phyloP scores from a whole-genome alignment of 2,329 filamentous ascomycete species.

The Fusarium sp. region DNA sequence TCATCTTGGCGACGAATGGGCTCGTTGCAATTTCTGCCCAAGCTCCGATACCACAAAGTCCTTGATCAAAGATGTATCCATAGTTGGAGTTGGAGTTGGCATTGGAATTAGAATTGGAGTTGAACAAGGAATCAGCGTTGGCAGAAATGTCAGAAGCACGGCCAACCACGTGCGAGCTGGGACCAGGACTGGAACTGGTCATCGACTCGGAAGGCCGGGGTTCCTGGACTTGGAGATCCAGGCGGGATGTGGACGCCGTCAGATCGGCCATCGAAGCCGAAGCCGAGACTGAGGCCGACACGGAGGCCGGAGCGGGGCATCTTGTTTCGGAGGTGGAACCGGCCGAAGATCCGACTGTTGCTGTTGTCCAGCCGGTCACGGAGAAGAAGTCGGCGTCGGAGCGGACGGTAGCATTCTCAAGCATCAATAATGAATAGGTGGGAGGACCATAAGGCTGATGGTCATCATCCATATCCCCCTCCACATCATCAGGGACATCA shows the following conservation, averaged over 20 bases:
- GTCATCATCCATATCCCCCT: background rate
- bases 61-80: conserved; percentile 7
- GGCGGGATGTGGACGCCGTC: conserved; percentile 23
- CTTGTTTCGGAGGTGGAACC: conserved; percentile 30
- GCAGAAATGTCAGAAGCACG: conserved; percentile 22
- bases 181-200: conserved; percentile 7
- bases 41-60: conserved; percentile 36
- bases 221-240: conserved; percentile 26
- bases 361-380: conserved; percentile 29
- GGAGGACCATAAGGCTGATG: conserved; percentile 14
- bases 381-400: conserved; percentile 21
- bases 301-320: conserved; percentile 29
- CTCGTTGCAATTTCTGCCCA: conserved; percentile 37
- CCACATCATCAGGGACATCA: background rate
- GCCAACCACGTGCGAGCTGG: conserved; percentile 12
- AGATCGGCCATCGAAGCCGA: conserved; percentile 19
- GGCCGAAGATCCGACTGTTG: background rate
- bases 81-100: conserved; percentile 1
- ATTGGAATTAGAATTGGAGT: background rate
- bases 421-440: conserved; percentile 11
- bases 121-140: conserved; percentile 6
- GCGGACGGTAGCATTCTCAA: conserved; percentile 19
- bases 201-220: conserved; percentile 4
- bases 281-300: conserved; percentile 7
- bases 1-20: conserved; percentile 24